Evolutionary conservation across 1,284 basidiomycete species (phyloP), one percentile per base, ranked within the genome.

Genomic region (Polyporus tsugae): DNA sequence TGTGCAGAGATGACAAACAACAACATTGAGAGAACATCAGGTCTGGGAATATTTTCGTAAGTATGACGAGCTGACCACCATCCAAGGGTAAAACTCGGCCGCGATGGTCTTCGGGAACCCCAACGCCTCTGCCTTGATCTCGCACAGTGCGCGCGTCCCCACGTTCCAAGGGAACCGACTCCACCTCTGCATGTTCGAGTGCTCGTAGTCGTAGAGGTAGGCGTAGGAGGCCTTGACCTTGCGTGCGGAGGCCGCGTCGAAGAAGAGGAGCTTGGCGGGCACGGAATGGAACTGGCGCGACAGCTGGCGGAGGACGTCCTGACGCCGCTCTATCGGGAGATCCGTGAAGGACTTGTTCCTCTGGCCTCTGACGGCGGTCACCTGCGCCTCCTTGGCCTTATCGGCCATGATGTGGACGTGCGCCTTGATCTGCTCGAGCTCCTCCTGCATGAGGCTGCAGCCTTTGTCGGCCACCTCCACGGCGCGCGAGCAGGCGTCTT

Each of bases 151-250:
- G 15, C 86, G 78, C 78, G 86, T 82, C 0, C 85, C 84, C 44
- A 89, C 81, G 73, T 88, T 81, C 79, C 83, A 89, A 4, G 87
- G 85, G 68, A 88, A 88, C 17, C 84, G 79, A 4, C 81, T 80
- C 77, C 78, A 83, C 38, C 72, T 68, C 1, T 46, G 17, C 36
- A 25, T 52, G 38, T 52, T 52, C 22, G 36, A 19, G 65, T 68
- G 38, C 72, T 75, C 49, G 64, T 68, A 66, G 70, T 86, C 85
- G 68, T 82, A 80, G 10, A 79, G 62, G 72, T 88, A 89, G 2
- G 86, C 87, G 72, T 84, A 88, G 10, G 87, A 88, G 0, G 87
- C 87, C 71, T 82, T 81, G 57, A 87, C 65, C 1, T 78, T 75
- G n/a, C 76, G 73, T 19, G 83, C 65, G 29, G 82, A 78, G 19